Percentiles rank a stretch among this genome's conserved stretches.
These are phyloP conservation scores for Dothiorella sarmentorum DNA, from an alignment of 2,329 filamentous ascomycete genomes.

Conservation along the genomic window DNA sequence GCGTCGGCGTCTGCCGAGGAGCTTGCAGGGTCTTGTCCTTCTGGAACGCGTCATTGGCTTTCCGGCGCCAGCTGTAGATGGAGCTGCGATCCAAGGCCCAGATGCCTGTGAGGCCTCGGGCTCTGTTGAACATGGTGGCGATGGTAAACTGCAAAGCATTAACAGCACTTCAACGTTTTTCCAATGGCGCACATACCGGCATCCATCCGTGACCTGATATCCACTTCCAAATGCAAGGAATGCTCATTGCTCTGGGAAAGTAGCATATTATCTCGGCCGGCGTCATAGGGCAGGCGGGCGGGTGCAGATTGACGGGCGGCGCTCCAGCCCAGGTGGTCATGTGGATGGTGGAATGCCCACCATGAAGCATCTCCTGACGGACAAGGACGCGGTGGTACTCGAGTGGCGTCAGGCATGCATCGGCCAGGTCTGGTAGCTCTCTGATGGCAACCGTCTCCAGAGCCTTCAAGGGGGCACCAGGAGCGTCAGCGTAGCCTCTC, in stretches of 20 bases:
- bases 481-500: neutral
- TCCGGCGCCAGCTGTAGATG: neutral
- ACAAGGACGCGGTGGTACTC: neutral
- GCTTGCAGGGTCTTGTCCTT: neutral
- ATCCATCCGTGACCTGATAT: neutral
- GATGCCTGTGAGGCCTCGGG: neutral
- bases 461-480: neutral
- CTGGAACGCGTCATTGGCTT: neutral
- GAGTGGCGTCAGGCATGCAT: neutral
- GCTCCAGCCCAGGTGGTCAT: neutral
- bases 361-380: neutral
- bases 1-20: neutral
- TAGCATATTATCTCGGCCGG: neutral
- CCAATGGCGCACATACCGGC: neutral
- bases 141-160: neutral
- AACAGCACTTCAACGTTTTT: neutral
- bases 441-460: neutral
- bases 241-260: neutral
- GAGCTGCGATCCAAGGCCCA: neutral
- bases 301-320: neutral
- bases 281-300: neutral
- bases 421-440: neutral
- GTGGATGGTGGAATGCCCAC: neutral
- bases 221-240: conserved; percentile 3
- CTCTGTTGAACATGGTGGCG: neutral